Evolutionary conservation across 805 yeast genomes (phyloP).

Genomic region (Zygotorulaspora chibaensis): DNA sequence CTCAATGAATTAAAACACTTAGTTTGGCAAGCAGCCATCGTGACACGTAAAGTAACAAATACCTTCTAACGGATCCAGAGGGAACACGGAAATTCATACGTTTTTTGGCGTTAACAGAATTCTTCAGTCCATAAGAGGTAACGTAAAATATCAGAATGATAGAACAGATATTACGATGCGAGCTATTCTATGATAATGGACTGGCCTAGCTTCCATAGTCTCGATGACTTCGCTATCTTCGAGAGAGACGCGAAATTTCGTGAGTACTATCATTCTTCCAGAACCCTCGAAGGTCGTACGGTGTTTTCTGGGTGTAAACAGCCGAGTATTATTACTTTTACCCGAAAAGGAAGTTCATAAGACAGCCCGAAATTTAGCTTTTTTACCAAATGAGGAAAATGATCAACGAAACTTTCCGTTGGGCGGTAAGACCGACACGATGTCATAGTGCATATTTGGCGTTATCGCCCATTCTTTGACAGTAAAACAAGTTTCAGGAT

Average conservation of each 20-base stretch:
- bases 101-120: background rate
- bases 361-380: background rate
- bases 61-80: background rate
- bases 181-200: background rate
- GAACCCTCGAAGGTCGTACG: background rate
- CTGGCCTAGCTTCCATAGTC: background rate
- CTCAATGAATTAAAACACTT: background rate
- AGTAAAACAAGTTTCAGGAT: too few relatives aligned
- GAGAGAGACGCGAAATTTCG: background rate
- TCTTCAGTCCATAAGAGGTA: background rate
- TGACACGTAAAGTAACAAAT: conserved; percentile 1
- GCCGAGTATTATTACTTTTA: background rate
- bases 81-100: background rate
- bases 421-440: too few relatives aligned
- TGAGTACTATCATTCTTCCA: background rate
- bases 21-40: background rate
- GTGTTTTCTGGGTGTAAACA: background rate
- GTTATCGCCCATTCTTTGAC: too few relatives aligned
- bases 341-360: background rate
- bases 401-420: too few relatives aligned
- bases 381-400: too few relatives aligned
- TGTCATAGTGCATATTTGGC: too few relatives aligned
- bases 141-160: background rate
- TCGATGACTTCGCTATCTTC: background rate
- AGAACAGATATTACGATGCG: background rate